Evolutionary conservation across 1,284 basidiomycete species (phyloP).

Genomic region (Farysia itapuensis): DNA sequence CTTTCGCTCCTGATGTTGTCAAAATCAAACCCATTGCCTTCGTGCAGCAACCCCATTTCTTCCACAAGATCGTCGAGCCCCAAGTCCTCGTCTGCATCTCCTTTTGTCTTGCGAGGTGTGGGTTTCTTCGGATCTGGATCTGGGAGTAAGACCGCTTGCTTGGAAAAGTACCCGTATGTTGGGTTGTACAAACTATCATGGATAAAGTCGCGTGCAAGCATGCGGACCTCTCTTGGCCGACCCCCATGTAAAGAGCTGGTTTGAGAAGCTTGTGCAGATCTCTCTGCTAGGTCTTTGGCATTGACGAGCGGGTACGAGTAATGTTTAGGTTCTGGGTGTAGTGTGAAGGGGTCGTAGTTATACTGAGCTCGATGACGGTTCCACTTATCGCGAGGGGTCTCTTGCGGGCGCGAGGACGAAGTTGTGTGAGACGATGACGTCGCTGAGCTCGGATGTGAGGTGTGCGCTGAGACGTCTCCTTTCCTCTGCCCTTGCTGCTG

Average conservation of each 20-base stretch:
- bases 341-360: constrained; percentile 56
- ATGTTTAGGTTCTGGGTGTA: constrained; percentile 45
- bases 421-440: too few relatives aligned
- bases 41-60: constrained; percentile 20
- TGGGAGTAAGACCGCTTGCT: constrained; percentile 55
- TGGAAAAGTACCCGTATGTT: constrained; percentile 86
- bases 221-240: constrained; percentile 76
- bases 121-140: constrained; percentile 4
- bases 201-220: constrained; percentile 95
- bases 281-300: constrained; percentile 27
- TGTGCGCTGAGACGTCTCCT: too few relatives aligned
- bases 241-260: too few relatives aligned
- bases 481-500: too few relatives aligned
- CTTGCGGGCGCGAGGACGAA: too few relatives aligned
- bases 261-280: background rate
- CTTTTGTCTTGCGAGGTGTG: too few relatives aligned
- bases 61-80: constrained; percentile 5
- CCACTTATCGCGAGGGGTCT: constrained; percentile 25
- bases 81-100: constrained; percentile 1
- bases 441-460: too few relatives aligned
- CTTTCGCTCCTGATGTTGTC: constrained; percentile 68
- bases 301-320: constrained; percentile 45
- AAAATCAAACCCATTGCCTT: constrained; percentile 69
- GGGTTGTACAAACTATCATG: constrained; percentile 97
- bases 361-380: constrained; percentile 51